Conservation (phyloP, 805 yeast species). For the Kazachstania psychrophila region DNA sequence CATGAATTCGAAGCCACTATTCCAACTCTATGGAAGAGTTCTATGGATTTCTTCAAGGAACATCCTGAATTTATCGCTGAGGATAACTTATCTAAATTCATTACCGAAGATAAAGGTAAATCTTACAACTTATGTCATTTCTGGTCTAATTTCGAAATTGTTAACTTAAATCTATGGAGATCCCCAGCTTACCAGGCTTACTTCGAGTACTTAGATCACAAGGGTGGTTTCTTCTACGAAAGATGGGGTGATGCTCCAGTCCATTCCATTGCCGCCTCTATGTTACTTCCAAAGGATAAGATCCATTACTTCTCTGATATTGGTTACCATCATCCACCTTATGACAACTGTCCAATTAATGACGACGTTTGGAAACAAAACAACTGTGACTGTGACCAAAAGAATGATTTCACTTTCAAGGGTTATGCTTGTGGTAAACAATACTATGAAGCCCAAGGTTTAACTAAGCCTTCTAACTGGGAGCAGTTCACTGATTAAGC, state of each 20-base stretch:
- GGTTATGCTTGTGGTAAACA: slow-evolving; percentile 60
- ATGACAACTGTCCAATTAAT: slow-evolving; percentile 68
- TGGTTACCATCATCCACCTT: slow-evolving; percentile 73
- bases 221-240: slow-evolving; percentile 77
- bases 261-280: slow-evolving; percentile 70
- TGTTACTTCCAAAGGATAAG: slow-evolving; percentile 54
- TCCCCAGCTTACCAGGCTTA: slow-evolving; percentile 45
- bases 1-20: slow-evolving; percentile 59
- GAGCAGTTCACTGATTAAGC: slow-evolving; percentile 29
- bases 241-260: slow-evolving; percentile 92
- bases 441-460: slow-evolving; percentile 43
- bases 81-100: slow-evolving; percentile 52
- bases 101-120: slow-evolving; percentile 52
- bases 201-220: slow-evolving; percentile 50
- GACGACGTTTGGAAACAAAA: slow-evolving; percentile 44
- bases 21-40: slow-evolving; percentile 66
- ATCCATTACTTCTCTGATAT: slow-evolving; percentile 71
- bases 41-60: slow-evolving; percentile 51
- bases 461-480: slow-evolving; percentile 58
- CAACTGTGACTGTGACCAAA: slow-evolving; percentile 67
- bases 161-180: slow-evolving; percentile 60
- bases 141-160: slow-evolving; percentile 74
- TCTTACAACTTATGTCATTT: slow-evolving; percentile 68
- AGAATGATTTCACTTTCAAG: slow-evolving; percentile 63
- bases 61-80: slow-evolving; percentile 37